Evolutionary conservation across 768 basidiomycete species (phyloP).

Genomic region (Boletellus ananiceps): DNA sequence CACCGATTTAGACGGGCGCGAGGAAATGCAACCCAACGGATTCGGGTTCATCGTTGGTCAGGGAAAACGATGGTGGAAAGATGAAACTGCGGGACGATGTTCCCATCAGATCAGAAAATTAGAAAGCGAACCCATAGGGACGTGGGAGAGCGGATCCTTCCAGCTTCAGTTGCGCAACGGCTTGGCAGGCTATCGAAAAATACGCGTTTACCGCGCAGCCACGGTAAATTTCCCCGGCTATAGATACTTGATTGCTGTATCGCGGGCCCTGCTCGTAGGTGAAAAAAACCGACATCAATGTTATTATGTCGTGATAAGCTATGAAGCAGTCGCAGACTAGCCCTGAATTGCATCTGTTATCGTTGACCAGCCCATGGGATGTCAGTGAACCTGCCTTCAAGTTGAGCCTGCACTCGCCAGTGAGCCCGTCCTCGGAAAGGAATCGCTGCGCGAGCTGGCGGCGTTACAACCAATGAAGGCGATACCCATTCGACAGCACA

Average conservation of each 20-base stretch:
- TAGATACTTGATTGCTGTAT: slow-evolving; percentile 8
- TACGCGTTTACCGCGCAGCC: too few relatives aligned
- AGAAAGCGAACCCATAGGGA: slow-evolving; percentile 16
- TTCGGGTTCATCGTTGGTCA: slow-evolving; percentile 3
- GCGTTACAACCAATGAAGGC: too few relatives aligned
- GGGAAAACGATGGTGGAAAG: slow-evolving; percentile 13
- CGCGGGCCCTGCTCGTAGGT: neutral
- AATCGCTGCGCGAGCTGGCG: too few relatives aligned
- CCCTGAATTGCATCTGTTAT: neutral
- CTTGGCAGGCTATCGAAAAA: slow-evolving; percentile 8
- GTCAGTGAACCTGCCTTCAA: neutral
- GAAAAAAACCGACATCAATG: neutral
- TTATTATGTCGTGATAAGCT: neutral
- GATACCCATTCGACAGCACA: too few relatives aligned
- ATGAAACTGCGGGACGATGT: slow-evolving; percentile 10
- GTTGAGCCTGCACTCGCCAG: neutral
- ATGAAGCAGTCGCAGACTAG: neutral
- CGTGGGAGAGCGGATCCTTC: slow-evolving; percentile 19
- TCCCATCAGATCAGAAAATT: slow-evolving; percentile 16
- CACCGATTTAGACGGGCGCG: slow-evolving; percentile 8
- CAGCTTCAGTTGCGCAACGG: neutral
- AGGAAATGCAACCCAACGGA: slow-evolving; percentile 13
- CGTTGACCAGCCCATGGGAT: neutral
- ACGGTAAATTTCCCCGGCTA: too few relatives aligned
- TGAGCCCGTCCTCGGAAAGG: neutral